Conservation (phyloP, 352 stramenopile genomes). For the Phytophthora hybrid region DNA sequence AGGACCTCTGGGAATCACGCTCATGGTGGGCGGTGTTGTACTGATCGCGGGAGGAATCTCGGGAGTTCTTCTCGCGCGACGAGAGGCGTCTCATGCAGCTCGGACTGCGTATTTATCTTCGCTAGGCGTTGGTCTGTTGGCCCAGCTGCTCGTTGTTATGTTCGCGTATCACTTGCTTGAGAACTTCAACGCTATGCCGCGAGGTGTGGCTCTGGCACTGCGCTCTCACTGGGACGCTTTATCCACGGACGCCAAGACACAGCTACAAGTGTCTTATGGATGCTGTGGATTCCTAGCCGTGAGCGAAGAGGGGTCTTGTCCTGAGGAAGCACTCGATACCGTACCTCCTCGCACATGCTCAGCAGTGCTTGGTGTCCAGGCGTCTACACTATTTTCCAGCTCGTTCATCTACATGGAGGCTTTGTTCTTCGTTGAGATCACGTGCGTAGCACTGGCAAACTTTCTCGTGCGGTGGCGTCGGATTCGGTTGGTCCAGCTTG, state of each 20-base stretch:
- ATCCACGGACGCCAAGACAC: conserved; percentile 18
- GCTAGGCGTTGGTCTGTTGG: conserved; percentile 41
- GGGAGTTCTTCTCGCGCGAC: conserved; percentile 36
- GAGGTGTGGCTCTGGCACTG: conserved; percentile 32
- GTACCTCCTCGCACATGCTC: conserved; percentile 53
- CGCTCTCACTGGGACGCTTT: conserved; percentile 43
- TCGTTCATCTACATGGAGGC: conserved; percentile 51
- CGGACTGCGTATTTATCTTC: conserved; percentile 44
- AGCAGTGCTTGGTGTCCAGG: conserved; percentile 33
- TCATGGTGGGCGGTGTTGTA: conserved; percentile 37
- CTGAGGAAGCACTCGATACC: conserved; percentile 56
- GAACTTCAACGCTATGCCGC: conserved; percentile 48
- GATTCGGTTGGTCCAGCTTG: conserved; percentile 53
- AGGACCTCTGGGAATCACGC: conserved; percentile 39
- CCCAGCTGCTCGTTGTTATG: conserved; percentile 44
- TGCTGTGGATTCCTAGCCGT: conserved; percentile 63
- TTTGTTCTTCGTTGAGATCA: conserved; percentile 47
- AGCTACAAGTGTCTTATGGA: conserved; percentile 53
- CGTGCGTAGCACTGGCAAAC: conserved; percentile 50
- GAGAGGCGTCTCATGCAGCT: conserved; percentile 39
- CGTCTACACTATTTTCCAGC: conserved; percentile 41
- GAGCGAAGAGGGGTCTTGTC: conserved; percentile 46
- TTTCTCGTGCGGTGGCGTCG: conserved; percentile 61
- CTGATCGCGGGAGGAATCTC: conserved; percentile 36
- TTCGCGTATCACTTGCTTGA: conserved; percentile 53